Conservation (phyloP, 495 filamentous ascomycete species). For the Xylaria nigripes region DNA sequence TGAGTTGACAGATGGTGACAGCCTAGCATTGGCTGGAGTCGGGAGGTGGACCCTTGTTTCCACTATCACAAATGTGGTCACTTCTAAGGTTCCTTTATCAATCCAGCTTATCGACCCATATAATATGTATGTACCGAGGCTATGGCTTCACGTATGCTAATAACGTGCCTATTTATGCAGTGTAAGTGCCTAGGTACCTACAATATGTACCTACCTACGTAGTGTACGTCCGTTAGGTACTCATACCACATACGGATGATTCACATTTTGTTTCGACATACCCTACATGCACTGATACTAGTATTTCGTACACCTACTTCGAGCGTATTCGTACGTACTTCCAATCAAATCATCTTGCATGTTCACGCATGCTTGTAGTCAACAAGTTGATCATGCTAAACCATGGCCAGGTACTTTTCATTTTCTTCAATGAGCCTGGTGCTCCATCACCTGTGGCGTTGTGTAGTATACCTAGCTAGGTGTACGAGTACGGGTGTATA, state of each 20-base stretch:
- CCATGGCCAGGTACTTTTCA: neutral
- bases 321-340: too few relatives aligned
- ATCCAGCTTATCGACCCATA: neutral
- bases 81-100: conserved; percentile 5
- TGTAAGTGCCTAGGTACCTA: too few relatives aligned
- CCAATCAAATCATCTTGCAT: too few relatives aligned
- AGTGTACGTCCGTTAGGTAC: too few relatives aligned
- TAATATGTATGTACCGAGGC: neutral
- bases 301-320: too few relatives aligned
- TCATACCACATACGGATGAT: too few relatives aligned
- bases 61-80: conserved; percentile 8
- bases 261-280: too few relatives aligned
- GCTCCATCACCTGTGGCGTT: neutral
- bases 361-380: neutral
- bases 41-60: conserved; percentile 1
- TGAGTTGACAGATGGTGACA: conserved; percentile 9
- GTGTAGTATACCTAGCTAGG: neutral
- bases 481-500: too few relatives aligned
- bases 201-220: too few relatives aligned
- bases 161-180: too few relatives aligned
- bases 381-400: neutral
- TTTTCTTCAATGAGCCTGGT: neutral
- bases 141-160: neutral
- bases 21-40: conserved; percentile 3
- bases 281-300: too few relatives aligned